phyloP scores from a whole-genome alignment of 805 yeast genomes.

The Barnettozyma pratensis region DNA sequence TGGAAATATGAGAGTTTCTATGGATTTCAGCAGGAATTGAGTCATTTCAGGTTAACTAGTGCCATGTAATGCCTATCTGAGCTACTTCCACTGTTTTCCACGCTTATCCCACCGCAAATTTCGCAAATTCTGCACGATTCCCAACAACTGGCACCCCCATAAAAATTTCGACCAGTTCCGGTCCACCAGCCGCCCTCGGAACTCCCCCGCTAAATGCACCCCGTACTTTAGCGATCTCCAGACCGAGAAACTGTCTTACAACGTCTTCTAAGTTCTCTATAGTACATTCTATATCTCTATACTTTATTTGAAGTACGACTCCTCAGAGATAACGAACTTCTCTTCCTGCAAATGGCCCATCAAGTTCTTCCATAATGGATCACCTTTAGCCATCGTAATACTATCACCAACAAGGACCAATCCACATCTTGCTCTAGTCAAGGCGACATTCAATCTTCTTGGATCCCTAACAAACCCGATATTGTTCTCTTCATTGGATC shows the following conservation, averaged over 20 bases:
- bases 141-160: no score
- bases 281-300: neutral
- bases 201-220: neutral
- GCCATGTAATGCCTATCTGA: no score
- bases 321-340: neutral
- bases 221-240: neutral
- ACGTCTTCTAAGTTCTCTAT: neutral
- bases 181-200: no score
- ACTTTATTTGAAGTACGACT: conserved; percentile 2
- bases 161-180: no score
- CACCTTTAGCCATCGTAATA: conserved; percentile 7
- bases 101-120: no score
- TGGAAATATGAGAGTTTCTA: no score
- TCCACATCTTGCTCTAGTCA: conserved; percentile 23
- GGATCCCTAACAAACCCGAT: conserved; percentile 60
- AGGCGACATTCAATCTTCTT: conserved; percentile 63
- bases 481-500: conserved; percentile 46
- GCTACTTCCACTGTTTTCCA: no score
- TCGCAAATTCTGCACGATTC: no score
- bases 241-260: neutral
- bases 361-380: conserved; percentile 8
- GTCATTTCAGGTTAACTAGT: no score
- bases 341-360: conserved; percentile 4
- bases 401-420: conserved; percentile 7
- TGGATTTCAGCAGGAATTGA: no score